Evolutionary conservation across 2,329 filamentous ascomycete genomes (phyloP), one percentile per base, ranked within the genome.

Genomic region (Sporothrix brunneoviolacea): DNA sequence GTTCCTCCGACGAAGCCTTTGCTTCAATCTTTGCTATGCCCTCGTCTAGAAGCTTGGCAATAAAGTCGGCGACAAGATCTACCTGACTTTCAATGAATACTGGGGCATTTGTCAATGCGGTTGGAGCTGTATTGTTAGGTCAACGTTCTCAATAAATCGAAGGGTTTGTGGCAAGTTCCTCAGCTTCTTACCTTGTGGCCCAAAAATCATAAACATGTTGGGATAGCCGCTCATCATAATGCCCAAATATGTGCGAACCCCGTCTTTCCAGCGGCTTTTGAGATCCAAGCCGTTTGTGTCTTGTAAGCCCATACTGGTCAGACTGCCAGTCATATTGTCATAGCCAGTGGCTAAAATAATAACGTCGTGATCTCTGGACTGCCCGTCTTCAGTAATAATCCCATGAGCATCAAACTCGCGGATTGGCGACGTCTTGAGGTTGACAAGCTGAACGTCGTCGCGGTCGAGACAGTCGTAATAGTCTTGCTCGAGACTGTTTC

Each of bases 381-480:
- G n/a, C 1, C 68, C 67, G 28, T 71, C 67, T 1, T 62, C 48
- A 1, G 68, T 64, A 12, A 60, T 52, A 43, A 77, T 67, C 0
- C 73, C 73, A 0, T 55, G 64, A 4, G 60, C 57, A 0, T 63
- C 68, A 19, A 76, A 65, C 8, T 62, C 57, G 6, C 59, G 60
- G 51, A 79, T 74, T 0, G 69, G 65, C 2, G 66, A 69, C 7
- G 64, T 57, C 9, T 68, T 71, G 12, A 76, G 55, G 39, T 72
- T 64, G 1, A 79, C 63, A 4, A 77, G 53, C 0, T 70, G 57
- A 2, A 77, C 71, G 30, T 74, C 70, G 0, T 64, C 60, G 16
- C 65, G 65, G 53, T 76, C 70, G 48, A 73, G 68, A 3, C 69
- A 64, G 52, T 79, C 75, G 55, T 72, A 79, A 57, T 74, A 78